Evolutionary conservation across 352 stramenopile genomes (phyloP).

Genomic region (Phytophthora rubi): DNA sequence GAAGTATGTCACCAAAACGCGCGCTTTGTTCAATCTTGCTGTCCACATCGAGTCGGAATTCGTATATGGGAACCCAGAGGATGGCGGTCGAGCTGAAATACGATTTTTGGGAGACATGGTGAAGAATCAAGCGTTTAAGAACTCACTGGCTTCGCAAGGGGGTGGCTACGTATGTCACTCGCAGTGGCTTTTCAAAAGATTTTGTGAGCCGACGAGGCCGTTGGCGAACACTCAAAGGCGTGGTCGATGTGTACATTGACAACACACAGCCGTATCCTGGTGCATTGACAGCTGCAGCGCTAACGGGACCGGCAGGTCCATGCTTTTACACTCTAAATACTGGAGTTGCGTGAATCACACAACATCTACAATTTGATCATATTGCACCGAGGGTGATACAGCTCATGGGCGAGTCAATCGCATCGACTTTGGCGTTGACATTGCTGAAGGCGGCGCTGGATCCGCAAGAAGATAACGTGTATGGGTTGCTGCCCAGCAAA

Average conservation of each 20-base stretch:
- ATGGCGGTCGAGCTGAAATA: too few species aligned
- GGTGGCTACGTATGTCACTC: constrained; percentile 16
- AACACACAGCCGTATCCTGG: background rate
- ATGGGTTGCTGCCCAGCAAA: too few species aligned
- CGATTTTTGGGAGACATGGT: constrained; percentile 9
- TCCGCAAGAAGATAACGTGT: too few species aligned
- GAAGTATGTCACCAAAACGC: constrained; percentile 25
- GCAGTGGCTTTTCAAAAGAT: constrained; percentile 16
- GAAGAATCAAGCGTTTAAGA: constrained; percentile 4
- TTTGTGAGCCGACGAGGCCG: constrained; percentile 14
- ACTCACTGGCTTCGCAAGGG: constrained; percentile 9
- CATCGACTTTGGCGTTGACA: too few species aligned
- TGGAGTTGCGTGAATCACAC: too few species aligned
- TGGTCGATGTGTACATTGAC: constrained; percentile 18
- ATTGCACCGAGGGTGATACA: too few species aligned
- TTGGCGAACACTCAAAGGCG: constrained; percentile 14
- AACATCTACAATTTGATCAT: too few species aligned
- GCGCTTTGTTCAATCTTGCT: constrained; percentile 22
- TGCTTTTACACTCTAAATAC: too few species aligned
- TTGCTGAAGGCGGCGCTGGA: too few species aligned
- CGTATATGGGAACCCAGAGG: too few species aligned
- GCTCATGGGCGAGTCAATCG: too few species aligned
- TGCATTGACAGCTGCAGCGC: background rate
- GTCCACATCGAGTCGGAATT: constrained; percentile 21
- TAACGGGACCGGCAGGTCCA: background rate